phyloP scores from a whole-genome alignment of 2,329 filamentous ascomycete species.

The Lasiodiplodia hormozganensis region DNA sequence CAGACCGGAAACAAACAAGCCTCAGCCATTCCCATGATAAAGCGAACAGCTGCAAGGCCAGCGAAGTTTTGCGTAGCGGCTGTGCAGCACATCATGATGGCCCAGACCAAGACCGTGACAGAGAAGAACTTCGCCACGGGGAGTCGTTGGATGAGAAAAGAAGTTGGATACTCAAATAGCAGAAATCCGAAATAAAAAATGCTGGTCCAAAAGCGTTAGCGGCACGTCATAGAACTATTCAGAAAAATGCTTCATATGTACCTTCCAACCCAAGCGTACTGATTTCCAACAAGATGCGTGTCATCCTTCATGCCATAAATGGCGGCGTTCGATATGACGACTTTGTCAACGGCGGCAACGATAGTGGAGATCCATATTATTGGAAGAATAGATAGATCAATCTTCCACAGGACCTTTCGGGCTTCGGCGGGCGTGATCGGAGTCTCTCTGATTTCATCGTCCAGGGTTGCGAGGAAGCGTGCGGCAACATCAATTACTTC shows the following conservation, averaged over 20 bases:
- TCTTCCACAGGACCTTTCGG: conserved; percentile 25
- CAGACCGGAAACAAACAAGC: conserved; percentile 16
- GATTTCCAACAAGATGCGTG: conserved; percentile 35
- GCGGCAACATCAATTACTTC: conserved; percentile 10
- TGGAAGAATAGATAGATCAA: conserved; percentile 16
- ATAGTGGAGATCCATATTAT: conserved; percentile 16
- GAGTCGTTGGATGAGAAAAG: conserved; percentile 34
- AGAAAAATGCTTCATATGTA: background rate
- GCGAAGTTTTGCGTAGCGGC: conserved; percentile 33
- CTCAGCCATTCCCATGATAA: conserved; percentile 27
- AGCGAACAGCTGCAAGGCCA: conserved; percentile 21
- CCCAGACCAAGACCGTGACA: conserved; percentile 33
- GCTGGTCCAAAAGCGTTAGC: background rate
- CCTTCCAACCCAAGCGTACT: conserved; percentile 37
- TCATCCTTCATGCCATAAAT: conserved; percentile 38
- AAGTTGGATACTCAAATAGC: conserved; percentile 33
- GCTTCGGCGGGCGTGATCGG: conserved; percentile 2
- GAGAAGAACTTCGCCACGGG: conserved; percentile 37
- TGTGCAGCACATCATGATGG: conserved; percentile 33
- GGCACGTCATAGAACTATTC: no score
- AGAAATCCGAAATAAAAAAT: conserved; percentile 38
- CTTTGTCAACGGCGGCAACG: conserved; percentile 53
- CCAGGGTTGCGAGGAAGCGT: conserved; percentile 11
- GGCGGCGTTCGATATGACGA: conserved; percentile 35
- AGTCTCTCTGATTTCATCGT: background rate